phyloP scores from a whole-genome alignment of 371 early-diverging fungal genomes.

The Mortierella sp. region DNA sequence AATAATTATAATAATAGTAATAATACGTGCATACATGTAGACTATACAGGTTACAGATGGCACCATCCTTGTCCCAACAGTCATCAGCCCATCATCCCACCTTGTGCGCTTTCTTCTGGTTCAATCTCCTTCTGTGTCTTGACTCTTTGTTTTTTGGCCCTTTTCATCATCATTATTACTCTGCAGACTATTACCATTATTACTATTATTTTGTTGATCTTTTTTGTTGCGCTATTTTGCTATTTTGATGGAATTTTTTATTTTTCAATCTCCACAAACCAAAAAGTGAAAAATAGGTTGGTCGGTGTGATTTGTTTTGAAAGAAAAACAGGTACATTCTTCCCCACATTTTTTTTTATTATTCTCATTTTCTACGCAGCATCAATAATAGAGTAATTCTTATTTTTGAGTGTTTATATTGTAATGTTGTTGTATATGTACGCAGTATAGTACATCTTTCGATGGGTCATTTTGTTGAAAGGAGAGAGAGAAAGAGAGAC shows the following conservation, averaged over 20 bases:
- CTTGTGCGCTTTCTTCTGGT: neutral
- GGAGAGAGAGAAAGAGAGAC: too few relatives aligned
- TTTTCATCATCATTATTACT: neutral
- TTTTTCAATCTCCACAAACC: slow-evolving; percentile 20
- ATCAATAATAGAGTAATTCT: neutral
- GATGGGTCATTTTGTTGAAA: too few relatives aligned
- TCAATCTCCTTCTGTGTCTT: neutral
- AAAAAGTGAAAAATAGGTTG: slow-evolving; percentile 21
- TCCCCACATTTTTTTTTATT: slow-evolving; percentile 24
- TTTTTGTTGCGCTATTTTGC: slow-evolving; percentile 4
- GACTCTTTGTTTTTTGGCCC: neutral
- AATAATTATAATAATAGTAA: too few relatives aligned
- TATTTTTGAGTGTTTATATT: too few relatives aligned
- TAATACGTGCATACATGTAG: too few relatives aligned
- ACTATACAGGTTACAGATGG: neutral
- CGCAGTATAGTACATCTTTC: too few relatives aligned
- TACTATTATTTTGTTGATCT: neutral
- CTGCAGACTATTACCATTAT: neutral
- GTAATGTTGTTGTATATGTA: too few relatives aligned
- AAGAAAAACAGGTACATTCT: neutral
- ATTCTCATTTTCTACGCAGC: neutral
- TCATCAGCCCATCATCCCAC: slow-evolving; percentile 3
- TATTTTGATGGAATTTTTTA: neutral
- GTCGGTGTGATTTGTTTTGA: neutral
- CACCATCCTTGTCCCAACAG: slow-evolving; percentile 2